phyloP scores from a whole-genome alignment of 2,329 filamentous ascomycete genomes.

The Trichoderma koningii region DNA sequence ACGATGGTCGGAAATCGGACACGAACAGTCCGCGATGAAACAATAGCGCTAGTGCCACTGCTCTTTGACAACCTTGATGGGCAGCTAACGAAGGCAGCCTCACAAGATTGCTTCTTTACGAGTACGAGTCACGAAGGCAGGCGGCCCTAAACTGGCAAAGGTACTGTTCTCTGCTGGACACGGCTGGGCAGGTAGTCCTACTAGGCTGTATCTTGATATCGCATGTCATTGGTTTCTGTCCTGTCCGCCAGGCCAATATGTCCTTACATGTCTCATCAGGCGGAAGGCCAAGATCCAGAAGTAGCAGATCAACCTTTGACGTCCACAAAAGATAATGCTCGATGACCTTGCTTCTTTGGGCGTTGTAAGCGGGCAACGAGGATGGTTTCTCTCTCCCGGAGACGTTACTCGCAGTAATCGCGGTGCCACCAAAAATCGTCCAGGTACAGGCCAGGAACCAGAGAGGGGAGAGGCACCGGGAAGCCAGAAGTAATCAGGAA shows the following conservation, averaged over 20 bases:
- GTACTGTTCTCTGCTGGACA: not conserved
- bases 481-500: conserved; percentile 21
- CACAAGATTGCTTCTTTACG: conserved; percentile 15
- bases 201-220: conserved; percentile 6
- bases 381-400: not conserved
- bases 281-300: not conserved
- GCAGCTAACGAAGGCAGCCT: conserved; percentile 6
- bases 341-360: conserved; percentile 1
- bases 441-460: conserved; percentile 15
- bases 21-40: conserved; percentile 6
- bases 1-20: not conserved
- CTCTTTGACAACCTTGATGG: conserved; percentile 1
- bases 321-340: not conserved
- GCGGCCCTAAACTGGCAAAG: conserved; percentile 15
- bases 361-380: conserved; percentile 3
- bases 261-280: conserved; percentile 11
- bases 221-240: not conserved
- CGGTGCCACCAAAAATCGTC: conserved; percentile 3
- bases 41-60: conserved; percentile 5
- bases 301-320: not conserved
- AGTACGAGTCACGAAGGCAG: conserved; percentile 9
- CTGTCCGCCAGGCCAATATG: conserved; percentile 10
- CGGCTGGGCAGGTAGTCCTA: conserved; percentile 4
- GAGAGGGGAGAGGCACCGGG: conserved; percentile 9
- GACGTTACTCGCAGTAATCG: not conserved